Evolutionary conservation across 169 alveolate species (phyloP).

Genomic region (Plasmodium gaboni): DNA sequence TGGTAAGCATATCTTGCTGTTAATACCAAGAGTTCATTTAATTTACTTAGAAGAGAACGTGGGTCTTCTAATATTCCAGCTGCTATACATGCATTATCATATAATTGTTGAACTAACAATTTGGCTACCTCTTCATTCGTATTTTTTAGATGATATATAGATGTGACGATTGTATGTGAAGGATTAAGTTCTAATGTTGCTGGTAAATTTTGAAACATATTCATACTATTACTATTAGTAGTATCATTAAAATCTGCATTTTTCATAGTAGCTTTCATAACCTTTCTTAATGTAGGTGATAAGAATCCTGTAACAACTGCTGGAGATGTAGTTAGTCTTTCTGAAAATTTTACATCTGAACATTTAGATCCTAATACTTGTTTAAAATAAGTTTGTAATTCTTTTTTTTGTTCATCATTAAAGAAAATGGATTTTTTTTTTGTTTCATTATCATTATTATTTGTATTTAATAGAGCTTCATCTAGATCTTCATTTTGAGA

Average conservation of each 20-base stretch:
- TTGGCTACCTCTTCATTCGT: slow-evolving; percentile 85
- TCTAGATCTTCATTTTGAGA: slow-evolving; percentile 77
- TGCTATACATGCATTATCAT: slow-evolving; percentile 93
- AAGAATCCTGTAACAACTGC: slow-evolving; percentile 92
- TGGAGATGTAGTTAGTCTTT: slow-evolving; percentile 90
- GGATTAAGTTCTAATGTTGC: slow-evolving; percentile 90
- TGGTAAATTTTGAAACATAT: slow-evolving; percentile 82
- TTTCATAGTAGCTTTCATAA: slow-evolving; percentile 88
- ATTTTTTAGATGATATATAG: slow-evolving; percentile 83
- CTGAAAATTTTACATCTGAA: slow-evolving; percentile 90
- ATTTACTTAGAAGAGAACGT: slow-evolving; percentile 87
- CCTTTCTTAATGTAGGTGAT: slow-evolving; percentile 88
- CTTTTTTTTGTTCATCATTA: slow-evolving; percentile 77
- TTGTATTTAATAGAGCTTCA: slow-evolving; percentile 78
- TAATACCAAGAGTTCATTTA: slow-evolving; percentile 85
- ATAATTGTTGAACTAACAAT: slow-evolving; percentile 86
- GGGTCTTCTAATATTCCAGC: slow-evolving; percentile 95
- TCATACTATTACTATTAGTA: not conserved
- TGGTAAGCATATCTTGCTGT: slow-evolving; percentile 88
- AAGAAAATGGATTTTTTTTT: slow-evolving; percentile 74
- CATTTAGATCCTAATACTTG: slow-evolving; percentile 84
- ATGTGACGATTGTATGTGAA: slow-evolving; percentile 80
- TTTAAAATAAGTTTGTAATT: slow-evolving; percentile 60
- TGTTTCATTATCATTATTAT: slow-evolving; percentile 26
- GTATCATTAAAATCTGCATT: slow-evolving; percentile 80